phyloP scores from a whole-genome alignment of 2,329 filamentous ascomycete genomes.

The Xenosphaeropsis pyriputrescens region DNA sequence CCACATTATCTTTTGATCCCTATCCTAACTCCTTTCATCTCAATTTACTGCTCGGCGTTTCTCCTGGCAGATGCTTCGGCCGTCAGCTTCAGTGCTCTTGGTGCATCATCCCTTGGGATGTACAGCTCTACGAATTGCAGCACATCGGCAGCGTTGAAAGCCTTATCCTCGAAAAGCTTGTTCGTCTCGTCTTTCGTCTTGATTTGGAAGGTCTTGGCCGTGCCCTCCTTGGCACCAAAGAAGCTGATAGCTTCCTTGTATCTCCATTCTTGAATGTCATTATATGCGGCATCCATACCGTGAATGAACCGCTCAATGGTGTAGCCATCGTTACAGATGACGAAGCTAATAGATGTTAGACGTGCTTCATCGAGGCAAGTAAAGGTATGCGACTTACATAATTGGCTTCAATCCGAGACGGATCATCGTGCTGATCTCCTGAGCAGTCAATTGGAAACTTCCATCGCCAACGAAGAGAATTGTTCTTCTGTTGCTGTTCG shows the following conservation, averaged over 20 bases:
- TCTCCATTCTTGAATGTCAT: constrained; percentile 66
- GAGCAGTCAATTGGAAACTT: constrained; percentile 70
- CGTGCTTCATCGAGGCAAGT: neutral
- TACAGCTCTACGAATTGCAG: constrained; percentile 69
- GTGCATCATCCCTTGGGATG: constrained; percentile 69
- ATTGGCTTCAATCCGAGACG: constrained; percentile 60
- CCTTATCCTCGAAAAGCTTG: constrained; percentile 43
- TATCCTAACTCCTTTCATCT: too few relatives aligned
- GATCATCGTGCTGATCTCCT: constrained; percentile 77
- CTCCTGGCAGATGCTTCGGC: constrained; percentile 55
- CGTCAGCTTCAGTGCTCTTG: constrained; percentile 51
- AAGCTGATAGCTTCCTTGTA: constrained; percentile 52
- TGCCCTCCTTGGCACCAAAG: constrained; percentile 47
- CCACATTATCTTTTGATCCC: too few relatives aligned
- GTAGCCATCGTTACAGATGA: constrained; percentile 80
- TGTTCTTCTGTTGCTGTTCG: constrained; percentile 41
- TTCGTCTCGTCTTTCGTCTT: constrained; percentile 57
- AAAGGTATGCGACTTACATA: constrained; percentile 35
- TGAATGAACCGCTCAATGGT: constrained; percentile 85
- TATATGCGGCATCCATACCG: constrained; percentile 66
- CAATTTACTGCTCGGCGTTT: constrained; percentile 32
- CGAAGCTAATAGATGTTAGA: constrained; percentile 34
- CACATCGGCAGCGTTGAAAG: constrained; percentile 41
- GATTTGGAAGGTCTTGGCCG: constrained; percentile 48
- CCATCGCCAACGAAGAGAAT: constrained; percentile 86